Evolutionary conservation across 495 filamentous ascomycete species (phyloP), one percentile per base, ranked within the genome.

Genomic region (Thermochaetoides thermophila): DNA sequence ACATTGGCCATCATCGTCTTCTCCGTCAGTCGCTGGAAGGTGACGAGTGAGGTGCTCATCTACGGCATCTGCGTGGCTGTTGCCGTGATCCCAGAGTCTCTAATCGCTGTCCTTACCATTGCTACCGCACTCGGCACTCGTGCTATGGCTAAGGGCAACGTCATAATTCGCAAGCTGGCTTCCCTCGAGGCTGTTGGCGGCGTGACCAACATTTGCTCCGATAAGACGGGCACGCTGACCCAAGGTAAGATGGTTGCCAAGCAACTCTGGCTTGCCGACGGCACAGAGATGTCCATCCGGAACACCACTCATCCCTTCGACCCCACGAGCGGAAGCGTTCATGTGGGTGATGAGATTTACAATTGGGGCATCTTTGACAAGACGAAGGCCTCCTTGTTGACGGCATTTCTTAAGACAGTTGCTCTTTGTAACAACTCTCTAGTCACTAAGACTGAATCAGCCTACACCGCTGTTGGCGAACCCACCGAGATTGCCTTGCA

Each of bases 401-500:
- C 35, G 20, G 29, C 28, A 9, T 46, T 53, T 7, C 37, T 53
- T 19, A 40, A 51, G 36, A 49, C 43, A 2, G 27, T 51, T 20
- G 48, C 50, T 11, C 48, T 53, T 9, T 53, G 50, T 7, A 69
- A 59, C 34, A 59, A 81, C 45, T 71, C 76, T 3, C 21, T 28
- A 29, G 37, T 51, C 23, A 41, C 37, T 33, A 40, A 46, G 34
- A 29, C 42, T 40, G 45, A 49, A 44, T 57, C 25, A 55, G 51
- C 36, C 46, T 66, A 39, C 48, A 57, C 32, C 37, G 71, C 79
- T 3, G 70, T 72, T 7, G 82, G 82, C 7, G 82, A 86, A 40
- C 82, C 82, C 17, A 89, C 82, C n/a, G 82, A 86, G 46, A 81
- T 86, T 42, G 81, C 82, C 10, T 58, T 89, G 2, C 78, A 85